These are phyloP conservation scores for Fusarium globosum DNA, from an alignment of 2,329 filamentous ascomycete species.

Conservation along the genomic window DNA sequence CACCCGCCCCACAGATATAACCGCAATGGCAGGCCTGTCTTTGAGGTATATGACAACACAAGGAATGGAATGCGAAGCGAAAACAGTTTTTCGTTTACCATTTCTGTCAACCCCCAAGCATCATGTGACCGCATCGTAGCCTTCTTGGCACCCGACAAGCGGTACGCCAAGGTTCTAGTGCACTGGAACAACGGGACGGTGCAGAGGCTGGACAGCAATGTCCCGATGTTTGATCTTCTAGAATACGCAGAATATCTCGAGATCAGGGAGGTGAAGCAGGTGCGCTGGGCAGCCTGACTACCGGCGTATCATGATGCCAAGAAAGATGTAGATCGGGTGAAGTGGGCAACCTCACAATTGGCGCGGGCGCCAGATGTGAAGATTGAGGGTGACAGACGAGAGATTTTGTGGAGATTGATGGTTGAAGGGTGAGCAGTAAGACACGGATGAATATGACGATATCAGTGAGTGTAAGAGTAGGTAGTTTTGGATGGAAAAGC, in stretches of 20 bases:
- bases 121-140: conserved; percentile 33
- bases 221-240: conserved; percentile 40
- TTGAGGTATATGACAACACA: conserved; percentile 41
- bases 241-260: conserved; percentile 35
- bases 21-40: conserved; percentile 14
- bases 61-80: conserved; percentile 17
- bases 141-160: conserved; percentile 41
- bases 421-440: not conserved
- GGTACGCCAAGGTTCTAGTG: conserved; percentile 42
- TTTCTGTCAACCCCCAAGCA: conserved; percentile 33
- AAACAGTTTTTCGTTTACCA: conserved; percentile 32
- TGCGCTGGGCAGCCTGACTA: conserved; percentile 34
- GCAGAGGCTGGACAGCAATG: conserved; percentile 38
- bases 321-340: not conserved
- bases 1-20: not conserved
- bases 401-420: not conserved
- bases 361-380: not conserved
- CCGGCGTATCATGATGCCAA: not conserved
- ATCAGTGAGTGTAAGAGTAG: not conserved
- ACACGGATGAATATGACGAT: not conserved
- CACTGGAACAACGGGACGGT: conserved; percentile 43
- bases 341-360: conserved; percentile 2
- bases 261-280: conserved; percentile 40
- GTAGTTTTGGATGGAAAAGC: not conserved
- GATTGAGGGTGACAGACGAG: not conserved